A percentile compares a stretch with the other conserved stretches of the same genome.
phyloP scores from a whole-genome alignment of 768 basidiomycete genomes.

The Antrodiella citrinella region DNA sequence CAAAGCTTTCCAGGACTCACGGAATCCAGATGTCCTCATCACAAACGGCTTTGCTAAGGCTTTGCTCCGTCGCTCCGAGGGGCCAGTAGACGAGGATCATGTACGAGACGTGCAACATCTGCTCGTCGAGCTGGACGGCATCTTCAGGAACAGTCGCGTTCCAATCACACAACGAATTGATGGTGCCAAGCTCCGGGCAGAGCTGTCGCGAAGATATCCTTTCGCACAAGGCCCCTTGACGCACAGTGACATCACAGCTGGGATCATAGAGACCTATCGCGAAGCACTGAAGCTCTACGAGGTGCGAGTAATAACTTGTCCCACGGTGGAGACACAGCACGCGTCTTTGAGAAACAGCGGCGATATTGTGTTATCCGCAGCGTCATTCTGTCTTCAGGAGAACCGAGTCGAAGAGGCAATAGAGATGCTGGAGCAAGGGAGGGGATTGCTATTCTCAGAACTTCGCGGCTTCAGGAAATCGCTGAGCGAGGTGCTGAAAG shows the following conservation, averaged over 20 bases:
- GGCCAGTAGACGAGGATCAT: neutral
- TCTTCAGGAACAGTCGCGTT: neutral
- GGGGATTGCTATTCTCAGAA: neutral
- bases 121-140: neutral
- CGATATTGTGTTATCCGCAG: neutral
- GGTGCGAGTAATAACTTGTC: neutral
- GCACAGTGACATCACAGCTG: neutral
- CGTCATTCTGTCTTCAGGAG: neutral
- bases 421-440: neutral
- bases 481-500: neutral
- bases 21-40: neutral
- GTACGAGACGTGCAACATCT: neutral
- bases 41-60: neutral
- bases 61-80: neutral
- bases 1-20: neutral
- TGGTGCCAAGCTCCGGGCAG: neutral
- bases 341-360: neutral
- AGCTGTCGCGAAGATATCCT: neutral
- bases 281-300: neutral
- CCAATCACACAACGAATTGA: neutral
- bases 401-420: neutral
- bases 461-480: neutral
- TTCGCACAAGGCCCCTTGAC: neutral
- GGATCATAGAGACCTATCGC: neutral
- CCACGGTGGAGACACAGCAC: neutral